Evolutionary conservation across 1,139 yeast species (phyloP).

Genomic region (Waltiozyma sp.): DNA sequence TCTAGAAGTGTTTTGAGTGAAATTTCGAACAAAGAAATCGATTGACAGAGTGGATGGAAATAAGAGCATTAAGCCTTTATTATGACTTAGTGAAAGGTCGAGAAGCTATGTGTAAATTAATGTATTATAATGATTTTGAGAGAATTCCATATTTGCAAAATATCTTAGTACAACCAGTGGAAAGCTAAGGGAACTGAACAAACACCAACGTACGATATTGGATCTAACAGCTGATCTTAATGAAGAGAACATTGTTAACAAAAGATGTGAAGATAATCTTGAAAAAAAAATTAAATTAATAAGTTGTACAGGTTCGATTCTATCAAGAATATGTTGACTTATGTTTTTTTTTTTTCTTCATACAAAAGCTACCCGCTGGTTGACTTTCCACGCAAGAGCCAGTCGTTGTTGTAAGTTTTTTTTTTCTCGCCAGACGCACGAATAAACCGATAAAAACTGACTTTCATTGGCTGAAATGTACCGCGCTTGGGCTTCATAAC

Average conservation of each 20-base stretch:
- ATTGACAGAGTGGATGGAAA: no score
- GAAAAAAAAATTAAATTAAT: not conserved
- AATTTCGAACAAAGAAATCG: no score
- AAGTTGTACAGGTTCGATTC: not conserved
- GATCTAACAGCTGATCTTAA: slow-evolving; percentile 21
- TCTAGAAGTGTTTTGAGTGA: no score
- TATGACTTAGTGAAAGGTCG: no score
- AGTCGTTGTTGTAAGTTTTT: not conserved
- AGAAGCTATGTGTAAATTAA: no score
- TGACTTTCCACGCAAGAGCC: not conserved
- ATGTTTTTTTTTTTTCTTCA: slow-evolving; percentile 4
- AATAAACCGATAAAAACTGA: slow-evolving; percentile 1
- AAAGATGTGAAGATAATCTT: slow-evolving; percentile 1
- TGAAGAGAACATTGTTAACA: slow-evolving; percentile 18
- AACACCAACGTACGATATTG: slow-evolving; percentile 17
- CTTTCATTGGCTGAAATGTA: slow-evolving; percentile 8
- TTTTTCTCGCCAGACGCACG: not conserved
- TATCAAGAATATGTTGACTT: not conserved
- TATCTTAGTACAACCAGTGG: no score
- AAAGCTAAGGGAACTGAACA: not conserved
- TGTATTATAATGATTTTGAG: no score
- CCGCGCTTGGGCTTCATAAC: not conserved
- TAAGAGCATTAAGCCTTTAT: no score
- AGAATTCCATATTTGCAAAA: no score
- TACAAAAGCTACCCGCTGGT: not conserved